Conservation (phyloP, 2,329 filamentous ascomycete genomes). For the Aspergillus fumigatus region DNA sequence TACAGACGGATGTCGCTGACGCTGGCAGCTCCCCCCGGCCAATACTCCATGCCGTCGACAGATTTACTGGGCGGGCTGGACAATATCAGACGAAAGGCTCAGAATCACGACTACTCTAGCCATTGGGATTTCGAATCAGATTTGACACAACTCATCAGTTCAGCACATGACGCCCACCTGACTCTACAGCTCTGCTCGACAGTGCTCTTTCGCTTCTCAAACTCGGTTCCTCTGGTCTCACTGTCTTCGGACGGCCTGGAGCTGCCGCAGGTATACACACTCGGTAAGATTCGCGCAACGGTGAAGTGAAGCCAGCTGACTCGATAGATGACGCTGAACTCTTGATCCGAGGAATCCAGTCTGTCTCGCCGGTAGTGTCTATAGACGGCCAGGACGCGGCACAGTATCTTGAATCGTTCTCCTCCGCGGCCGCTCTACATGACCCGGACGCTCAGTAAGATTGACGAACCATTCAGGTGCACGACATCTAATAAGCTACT, state of each 20-base stretch:
- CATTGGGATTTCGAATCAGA: conserved; percentile 55
- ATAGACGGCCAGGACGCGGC: conserved; percentile 56
- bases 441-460: conserved; percentile 54
- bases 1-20: neutral
- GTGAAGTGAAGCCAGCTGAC: neutral
- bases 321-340: neutral
- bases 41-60: conserved; percentile 47
- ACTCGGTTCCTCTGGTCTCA: conserved; percentile 49
- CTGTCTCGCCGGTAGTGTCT: conserved; percentile 47
- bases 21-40: conserved; percentile 44
- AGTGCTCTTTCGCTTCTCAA: conserved; percentile 44
- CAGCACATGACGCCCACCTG: conserved; percentile 60
- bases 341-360: conserved; percentile 13
- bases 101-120: conserved; percentile 42
- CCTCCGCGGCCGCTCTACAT: conserved; percentile 47
- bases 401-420: conserved; percentile 42
- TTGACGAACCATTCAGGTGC: neutral
- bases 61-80: conserved; percentile 48
- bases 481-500: neutral
- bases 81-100: conserved; percentile 42
- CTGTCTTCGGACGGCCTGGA: conserved; percentile 57
- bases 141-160: conserved; percentile 50
- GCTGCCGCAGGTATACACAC: conserved; percentile 52
- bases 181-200: conserved; percentile 24
- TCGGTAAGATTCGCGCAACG: neutral